phyloP scores from a whole-genome alignment of 352 stramenopile genomes.

The Globisporangium alternatum region DNA sequence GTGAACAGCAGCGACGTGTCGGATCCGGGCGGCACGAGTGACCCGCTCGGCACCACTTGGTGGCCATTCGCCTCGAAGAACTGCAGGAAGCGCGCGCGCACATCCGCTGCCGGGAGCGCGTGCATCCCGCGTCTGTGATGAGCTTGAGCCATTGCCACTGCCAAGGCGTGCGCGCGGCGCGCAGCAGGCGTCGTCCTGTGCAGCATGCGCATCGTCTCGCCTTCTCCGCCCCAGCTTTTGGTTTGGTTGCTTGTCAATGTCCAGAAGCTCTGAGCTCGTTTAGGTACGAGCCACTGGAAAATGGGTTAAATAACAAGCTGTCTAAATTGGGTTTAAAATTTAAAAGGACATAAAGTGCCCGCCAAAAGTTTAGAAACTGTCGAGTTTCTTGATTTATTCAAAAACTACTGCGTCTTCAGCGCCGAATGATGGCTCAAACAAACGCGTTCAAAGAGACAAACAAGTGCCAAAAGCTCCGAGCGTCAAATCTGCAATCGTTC shows the following conservation, averaged over 20 bases:
- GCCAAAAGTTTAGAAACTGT: no score
- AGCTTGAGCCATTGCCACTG: neutral
- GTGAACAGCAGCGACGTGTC: conserved; percentile 95
- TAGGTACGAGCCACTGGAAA: neutral
- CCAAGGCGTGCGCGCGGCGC: conserved; percentile 4
- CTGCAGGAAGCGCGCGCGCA: conserved; percentile 55
- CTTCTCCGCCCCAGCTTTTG: neutral
- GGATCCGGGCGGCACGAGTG: conserved; percentile 80
- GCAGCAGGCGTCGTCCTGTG: neutral
- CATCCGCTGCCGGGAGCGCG: conserved; percentile 35
- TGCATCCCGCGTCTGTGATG: conserved; percentile 29
- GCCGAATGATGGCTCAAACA: no score
- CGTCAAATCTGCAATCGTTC: no score
- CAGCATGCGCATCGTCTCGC: conserved; percentile 9
- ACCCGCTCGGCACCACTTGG: conserved; percentile 57
- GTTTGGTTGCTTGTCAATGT: conserved; percentile 1
- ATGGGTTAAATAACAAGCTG: neutral
- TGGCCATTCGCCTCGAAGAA: conserved; percentile 71
- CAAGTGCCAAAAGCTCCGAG: no score
- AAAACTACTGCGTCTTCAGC: no score
- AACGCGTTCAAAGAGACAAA: no score
- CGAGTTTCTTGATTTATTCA: no score
- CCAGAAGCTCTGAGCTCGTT: neutral
- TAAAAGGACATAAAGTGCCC: neutral
- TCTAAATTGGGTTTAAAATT: neutral